phyloP scores from a whole-genome alignment of 139 green algal genomes.

The Deuterostichococcus epilithicus region DNA sequence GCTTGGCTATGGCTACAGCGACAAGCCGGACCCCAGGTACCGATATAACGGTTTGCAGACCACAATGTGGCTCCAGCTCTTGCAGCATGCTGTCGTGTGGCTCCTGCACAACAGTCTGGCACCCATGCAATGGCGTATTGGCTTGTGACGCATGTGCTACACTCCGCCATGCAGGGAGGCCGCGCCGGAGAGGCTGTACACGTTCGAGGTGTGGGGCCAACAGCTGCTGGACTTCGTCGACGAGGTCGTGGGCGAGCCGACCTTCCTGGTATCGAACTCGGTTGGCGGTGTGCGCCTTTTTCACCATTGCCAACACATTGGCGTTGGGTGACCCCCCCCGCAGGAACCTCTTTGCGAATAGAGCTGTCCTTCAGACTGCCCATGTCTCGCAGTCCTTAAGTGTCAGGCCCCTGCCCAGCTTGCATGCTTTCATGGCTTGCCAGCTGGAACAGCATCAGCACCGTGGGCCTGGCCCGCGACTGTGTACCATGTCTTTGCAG shows the following conservation, averaged over 20 bases:
- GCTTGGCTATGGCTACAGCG: conserved; percentile 62
- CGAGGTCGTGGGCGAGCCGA: conserved; percentile 45
- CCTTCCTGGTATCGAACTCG: conserved; percentile 82
- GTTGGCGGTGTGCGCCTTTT: conserved; percentile 85
- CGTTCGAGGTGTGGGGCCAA: conserved; percentile 59
- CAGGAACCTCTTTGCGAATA: too few relatives aligned
- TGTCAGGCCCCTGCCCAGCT: neutral
- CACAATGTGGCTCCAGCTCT: neutral
- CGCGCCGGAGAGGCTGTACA: conserved; percentile 65
- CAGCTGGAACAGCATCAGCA: conserved; percentile 5
- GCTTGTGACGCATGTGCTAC: neutral
- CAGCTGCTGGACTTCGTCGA: conserved; percentile 81
- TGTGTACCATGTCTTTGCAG: too few relatives aligned
- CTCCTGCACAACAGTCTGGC: neutral
- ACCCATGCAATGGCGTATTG: neutral
- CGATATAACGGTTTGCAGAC: neutral
- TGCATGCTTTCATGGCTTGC: neutral
- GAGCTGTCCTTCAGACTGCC: neutral
- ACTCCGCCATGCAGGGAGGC: conserved; percentile 6
- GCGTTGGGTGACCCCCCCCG: too few relatives aligned
- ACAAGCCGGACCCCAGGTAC: conserved; percentile 75
- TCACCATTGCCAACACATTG: too few relatives aligned
- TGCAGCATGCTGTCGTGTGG: neutral
- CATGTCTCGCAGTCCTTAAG: neutral
- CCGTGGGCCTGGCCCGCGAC: too few relatives aligned